phyloP scores from a whole-genome alignment of 2,329 filamentous ascomycete species.

The Helicocarpus griseus region DNA sequence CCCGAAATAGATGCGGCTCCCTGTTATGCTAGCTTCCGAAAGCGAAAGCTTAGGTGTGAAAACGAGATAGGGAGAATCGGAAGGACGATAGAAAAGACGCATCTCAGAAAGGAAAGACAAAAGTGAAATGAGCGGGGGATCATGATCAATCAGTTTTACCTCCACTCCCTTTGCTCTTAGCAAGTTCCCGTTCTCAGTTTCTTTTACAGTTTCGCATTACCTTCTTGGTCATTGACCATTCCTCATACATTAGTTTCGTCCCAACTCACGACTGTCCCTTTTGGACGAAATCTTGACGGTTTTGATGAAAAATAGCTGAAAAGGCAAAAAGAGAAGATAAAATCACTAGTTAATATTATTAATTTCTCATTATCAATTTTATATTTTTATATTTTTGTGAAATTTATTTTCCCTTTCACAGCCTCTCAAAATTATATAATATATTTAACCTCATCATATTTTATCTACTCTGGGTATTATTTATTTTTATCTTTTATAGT shows the following conservation, averaged over 20 bases:
- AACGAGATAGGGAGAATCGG: background rate
- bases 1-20: background rate
- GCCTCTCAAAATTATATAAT: too few relatives aligned
- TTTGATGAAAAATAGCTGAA: too few relatives aligned
- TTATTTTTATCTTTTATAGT: too few relatives aligned
- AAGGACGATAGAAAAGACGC: background rate
- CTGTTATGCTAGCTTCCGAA: background rate
- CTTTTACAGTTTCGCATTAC: constrained; percentile 1
- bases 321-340: background rate
- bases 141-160: background rate
- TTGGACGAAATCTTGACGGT: background rate
- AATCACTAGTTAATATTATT: too few relatives aligned
- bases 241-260: constrained; percentile 6
- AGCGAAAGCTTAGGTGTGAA: background rate
- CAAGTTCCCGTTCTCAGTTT: background rate
- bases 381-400: too few relatives aligned
- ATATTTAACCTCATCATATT: too few relatives aligned
- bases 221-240: constrained; percentile 2
- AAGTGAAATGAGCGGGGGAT: background rate
- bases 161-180: too few relatives aligned
- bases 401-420: too few relatives aligned
- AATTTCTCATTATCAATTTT: too few relatives aligned
- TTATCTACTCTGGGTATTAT: too few relatives aligned
- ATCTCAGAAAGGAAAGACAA: background rate
- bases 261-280: constrained; percentile 10